Evolutionary conservation across 1,284 basidiomycete species (phyloP).

Genomic region (Apiotrichum montevideense): DNA sequence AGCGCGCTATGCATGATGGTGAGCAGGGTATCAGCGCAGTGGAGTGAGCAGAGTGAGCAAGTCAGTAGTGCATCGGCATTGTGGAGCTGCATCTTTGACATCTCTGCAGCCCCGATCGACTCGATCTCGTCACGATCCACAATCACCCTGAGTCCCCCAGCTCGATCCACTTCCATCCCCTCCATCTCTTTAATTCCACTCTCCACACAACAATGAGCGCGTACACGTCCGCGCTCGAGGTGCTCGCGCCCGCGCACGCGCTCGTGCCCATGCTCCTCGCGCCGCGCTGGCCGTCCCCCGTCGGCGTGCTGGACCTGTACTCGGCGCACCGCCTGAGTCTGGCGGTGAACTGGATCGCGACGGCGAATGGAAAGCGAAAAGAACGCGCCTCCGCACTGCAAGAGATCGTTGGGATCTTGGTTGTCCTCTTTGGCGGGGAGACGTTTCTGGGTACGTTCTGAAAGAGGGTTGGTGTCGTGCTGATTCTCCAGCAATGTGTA

Average conservation of each 20-base stretch:
- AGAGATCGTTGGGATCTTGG: conserved; percentile 39
- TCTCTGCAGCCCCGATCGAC: too few species aligned
- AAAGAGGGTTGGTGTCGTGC: not conserved
- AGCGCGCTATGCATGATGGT: too few species aligned
- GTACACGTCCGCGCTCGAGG: conserved; percentile 3
- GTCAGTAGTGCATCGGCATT: too few species aligned
- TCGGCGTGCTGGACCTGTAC: conserved; percentile 37
- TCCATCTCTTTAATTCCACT: not conserved
- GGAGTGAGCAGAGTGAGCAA: too few species aligned
- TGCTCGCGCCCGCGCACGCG: conserved; percentile 13
- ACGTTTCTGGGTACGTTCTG: conserved; percentile 40
- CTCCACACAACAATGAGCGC: not conserved
- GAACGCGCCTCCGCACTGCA: conserved; percentile 29
- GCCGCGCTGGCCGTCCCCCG: conserved; percentile 29
- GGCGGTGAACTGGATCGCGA: conserved; percentile 40
- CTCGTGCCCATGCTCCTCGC: conserved; percentile 22
- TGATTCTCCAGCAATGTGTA: conserved; percentile 26
- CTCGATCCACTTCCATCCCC: too few species aligned
- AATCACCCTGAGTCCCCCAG: too few species aligned
- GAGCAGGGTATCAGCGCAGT: too few species aligned
- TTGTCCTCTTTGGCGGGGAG: conserved; percentile 46
- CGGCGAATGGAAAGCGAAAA: conserved; percentile 1
- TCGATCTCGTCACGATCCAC: too few species aligned
- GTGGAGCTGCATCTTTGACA: too few species aligned
- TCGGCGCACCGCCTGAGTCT: conserved; percentile 38